Evolutionary conservation across 1,284 basidiomycete species (phyloP), one percentile per base, ranked within the genome.

Genomic region (Mrakiaceae sp.): DNA sequence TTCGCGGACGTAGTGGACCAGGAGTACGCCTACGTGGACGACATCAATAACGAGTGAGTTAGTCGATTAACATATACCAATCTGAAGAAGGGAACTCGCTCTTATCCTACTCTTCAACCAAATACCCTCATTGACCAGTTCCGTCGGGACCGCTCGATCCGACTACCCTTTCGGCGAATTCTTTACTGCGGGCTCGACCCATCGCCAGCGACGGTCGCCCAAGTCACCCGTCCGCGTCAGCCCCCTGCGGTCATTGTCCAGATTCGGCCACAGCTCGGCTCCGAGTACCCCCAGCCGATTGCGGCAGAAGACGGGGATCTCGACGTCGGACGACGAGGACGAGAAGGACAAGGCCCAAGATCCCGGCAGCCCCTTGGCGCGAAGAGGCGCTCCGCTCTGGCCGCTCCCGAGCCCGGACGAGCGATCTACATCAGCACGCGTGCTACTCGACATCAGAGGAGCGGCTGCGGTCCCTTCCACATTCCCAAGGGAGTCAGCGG

Each of bases 131-230:
- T 27, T 27, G 27, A 27, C 27, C 27, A 27, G 27, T 27, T 74
- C 75, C 1, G 75, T 75, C 60, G 71, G 73, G 12, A 57, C 68
- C 5, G 66, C 70, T 16, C 50, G 40, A 40, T 3, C 40, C 3
- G 27, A 44, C 14, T 63, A 63, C 61, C 61, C 61, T 39, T 55
- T 57, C 54, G 16, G 47, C 27, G 12, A 48, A 12, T 53, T 55
- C 58, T 57, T 60, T 48, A 52, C 58, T 64, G 46, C 66, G 50
- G 44, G 54, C 64, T 63, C 61, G 5, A 51, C 61, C 6, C 39
- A 63, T 11, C 61, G 61, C 11, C 56, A 63, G 47, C 57, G 54
- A 12, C 61, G 61, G 8, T 63, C 61, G 39, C 61, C 61, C 12
- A 12, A 27, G 39, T 63, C 61, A 2, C 43, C 61, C 12, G 61